Evolutionary conservation across 2,329 filamentous ascomycete species (phyloP).

Genomic region (Proliferodiscus dingleyae): DNA sequence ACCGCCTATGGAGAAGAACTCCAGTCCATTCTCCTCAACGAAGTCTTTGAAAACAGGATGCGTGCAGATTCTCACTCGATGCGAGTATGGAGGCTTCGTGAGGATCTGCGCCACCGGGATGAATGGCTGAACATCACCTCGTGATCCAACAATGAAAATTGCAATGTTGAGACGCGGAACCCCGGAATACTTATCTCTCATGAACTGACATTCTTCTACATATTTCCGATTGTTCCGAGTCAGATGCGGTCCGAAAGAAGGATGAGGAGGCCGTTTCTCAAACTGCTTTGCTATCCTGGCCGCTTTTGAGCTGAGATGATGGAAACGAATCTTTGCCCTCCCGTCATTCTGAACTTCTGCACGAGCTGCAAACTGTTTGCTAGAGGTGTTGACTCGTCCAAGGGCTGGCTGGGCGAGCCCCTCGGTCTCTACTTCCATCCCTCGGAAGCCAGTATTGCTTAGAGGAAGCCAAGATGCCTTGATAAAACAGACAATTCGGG

Average conservation of each 20-base stretch:
- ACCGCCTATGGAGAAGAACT: not conserved
- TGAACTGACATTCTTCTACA: conserved; percentile 8
- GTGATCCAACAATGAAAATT: not conserved
- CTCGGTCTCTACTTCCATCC: no score
- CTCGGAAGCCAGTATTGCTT: no score
- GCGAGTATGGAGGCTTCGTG: not conserved
- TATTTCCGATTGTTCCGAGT: conserved; percentile 18
- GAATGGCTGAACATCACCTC: conserved; percentile 1
- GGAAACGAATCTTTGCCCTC: conserved; percentile 19
- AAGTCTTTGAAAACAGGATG: not conserved
- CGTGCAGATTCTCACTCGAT: not conserved
- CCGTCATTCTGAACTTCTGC: conserved; percentile 18
- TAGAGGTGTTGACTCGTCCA: conserved; percentile 11
- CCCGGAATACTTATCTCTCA: not conserved
- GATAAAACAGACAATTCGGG: no score
- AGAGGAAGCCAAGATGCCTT: no score
- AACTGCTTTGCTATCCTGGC: conserved; percentile 15
- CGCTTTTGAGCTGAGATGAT: conserved; percentile 9
- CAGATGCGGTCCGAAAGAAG: conserved; percentile 12
- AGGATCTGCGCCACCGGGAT: not conserved
- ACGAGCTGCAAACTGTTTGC: conserved; percentile 13
- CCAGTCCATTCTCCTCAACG: not conserved
- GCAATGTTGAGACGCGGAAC: not conserved
- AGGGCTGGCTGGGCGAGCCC: not conserved
- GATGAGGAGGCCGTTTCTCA: conserved; percentile 5